Percentiles rank a stretch among this genome's conserved stretches.
phyloP scores from a whole-genome alignment of 2,329 filamentous ascomycete genomes.

The Fusarium pseudonygamai region DNA sequence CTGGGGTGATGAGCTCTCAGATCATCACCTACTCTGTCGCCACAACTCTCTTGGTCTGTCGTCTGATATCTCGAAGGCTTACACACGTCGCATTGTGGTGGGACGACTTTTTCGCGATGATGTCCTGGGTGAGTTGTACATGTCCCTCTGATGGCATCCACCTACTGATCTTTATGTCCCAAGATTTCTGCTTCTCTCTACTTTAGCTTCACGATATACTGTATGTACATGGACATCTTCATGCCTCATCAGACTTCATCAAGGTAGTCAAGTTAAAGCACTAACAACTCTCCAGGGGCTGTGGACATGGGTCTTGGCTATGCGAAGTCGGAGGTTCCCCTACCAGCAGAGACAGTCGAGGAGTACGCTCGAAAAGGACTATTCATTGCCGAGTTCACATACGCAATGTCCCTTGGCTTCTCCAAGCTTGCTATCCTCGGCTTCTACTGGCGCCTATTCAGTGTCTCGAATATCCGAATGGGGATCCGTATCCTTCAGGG shows the following conservation, averaged over 20 bases:
- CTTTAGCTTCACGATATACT: conserved; percentile 25
- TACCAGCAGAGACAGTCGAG: conserved; percentile 9
- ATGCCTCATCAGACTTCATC: too few species aligned
- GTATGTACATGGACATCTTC: not conserved
- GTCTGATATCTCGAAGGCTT: conserved; percentile 21
- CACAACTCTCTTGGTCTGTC: conserved; percentile 8
- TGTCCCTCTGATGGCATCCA: not conserved
- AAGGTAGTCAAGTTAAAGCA: not conserved
- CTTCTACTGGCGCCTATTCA: conserved; percentile 30
- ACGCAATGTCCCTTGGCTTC: conserved; percentile 27
- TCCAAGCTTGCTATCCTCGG: conserved; percentile 29
- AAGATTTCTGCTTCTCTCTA: conserved; percentile 17
- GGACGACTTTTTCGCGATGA: conserved; percentile 21
- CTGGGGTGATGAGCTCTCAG: conserved; percentile 21
- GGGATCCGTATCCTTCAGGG: conserved; percentile 28
- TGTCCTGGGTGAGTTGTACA: conserved; percentile 20
- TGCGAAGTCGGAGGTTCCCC: conserved; percentile 8
- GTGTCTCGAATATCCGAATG: conserved; percentile 20
- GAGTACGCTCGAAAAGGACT: conserved; percentile 27
- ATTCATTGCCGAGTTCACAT: conserved; percentile 23
- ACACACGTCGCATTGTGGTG: conserved; percentile 22
- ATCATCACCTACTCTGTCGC: conserved; percentile 22
- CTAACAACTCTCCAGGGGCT: conserved; percentile 16
- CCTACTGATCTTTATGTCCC: not conserved
- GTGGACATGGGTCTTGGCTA: conserved; percentile 20